phyloP scores from a whole-genome alignment of 805 yeast species.

The Ogataea polymorpha region DNA sequence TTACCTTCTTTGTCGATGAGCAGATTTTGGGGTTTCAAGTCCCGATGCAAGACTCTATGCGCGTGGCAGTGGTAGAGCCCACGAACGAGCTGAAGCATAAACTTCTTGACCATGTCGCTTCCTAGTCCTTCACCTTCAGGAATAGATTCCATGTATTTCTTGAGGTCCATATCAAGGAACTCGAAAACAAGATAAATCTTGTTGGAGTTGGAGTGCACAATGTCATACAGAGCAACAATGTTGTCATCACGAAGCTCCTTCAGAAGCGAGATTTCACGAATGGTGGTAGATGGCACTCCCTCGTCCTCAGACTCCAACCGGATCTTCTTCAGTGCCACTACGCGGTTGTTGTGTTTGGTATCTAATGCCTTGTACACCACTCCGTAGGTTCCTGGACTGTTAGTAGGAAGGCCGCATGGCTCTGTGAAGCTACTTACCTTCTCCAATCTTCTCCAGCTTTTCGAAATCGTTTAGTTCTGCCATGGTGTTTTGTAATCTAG shows the following conservation, averaged over 20 bases:
- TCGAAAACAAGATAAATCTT: constrained; percentile 92
- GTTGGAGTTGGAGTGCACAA: constrained; percentile 91
- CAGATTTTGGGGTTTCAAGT: constrained; percentile 93
- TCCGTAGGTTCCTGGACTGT: constrained; percentile 75
- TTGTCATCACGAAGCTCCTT: constrained; percentile 93
- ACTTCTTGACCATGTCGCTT: constrained; percentile 84
- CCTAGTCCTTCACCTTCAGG: constrained; percentile 91
- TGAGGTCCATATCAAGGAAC: constrained; percentile 88
- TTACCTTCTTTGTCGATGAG: constrained; percentile 94
- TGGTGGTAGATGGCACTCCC: constrained; percentile 98
- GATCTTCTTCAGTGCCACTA: constrained; percentile 93
- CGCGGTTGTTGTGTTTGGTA: constrained; percentile 81
- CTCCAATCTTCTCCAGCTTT: constrained; percentile 94
- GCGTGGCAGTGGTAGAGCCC: constrained; percentile 94
- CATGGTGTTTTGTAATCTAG: constrained; percentile 39
- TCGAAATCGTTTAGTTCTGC: constrained; percentile 90
- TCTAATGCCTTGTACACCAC: constrained; percentile 96
- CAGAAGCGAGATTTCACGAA: constrained; percentile 89
- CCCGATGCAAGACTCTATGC: constrained; percentile 92
- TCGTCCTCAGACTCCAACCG: constrained; percentile 95
- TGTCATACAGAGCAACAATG: constrained; percentile 87
- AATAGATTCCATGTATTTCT: constrained; percentile 93
- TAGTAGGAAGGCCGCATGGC: background rate
- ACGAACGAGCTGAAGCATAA: constrained; percentile 85
- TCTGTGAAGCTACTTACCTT: constrained; percentile 49